These are phyloP conservation scores for Ulmus americana DNA, from an alignment of 331 rosid genomes.

Conservation along the genomic window DNA sequence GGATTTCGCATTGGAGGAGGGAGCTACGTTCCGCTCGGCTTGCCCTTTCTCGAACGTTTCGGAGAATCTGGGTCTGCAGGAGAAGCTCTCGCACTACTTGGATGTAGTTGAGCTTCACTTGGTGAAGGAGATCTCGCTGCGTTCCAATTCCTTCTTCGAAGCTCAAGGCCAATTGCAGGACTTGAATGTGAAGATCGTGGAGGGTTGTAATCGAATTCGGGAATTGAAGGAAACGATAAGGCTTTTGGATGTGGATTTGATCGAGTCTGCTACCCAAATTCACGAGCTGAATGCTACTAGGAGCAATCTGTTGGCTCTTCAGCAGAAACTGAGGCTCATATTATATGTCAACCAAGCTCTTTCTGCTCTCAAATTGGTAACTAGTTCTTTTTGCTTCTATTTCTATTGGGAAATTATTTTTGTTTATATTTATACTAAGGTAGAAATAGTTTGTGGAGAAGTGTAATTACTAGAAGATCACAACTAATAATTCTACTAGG, in stretches of 20 bases:
- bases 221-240: slow-evolving; percentile 74
- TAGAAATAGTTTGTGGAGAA: background rate
- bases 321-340: slow-evolving; percentile 80
- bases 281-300: slow-evolving; percentile 70
- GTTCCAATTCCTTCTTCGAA: slow-evolving; percentile 89
- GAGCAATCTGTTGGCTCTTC: slow-evolving; percentile 69
- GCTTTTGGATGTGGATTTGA: slow-evolving; percentile 81
- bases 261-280: slow-evolving; percentile 78
- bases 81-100: slow-evolving; percentile 87
- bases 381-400: background rate
- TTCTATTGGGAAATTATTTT: background rate
- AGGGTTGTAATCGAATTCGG: slow-evolving; percentile 67
- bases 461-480: background rate
- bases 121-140: slow-evolving; percentile 87
- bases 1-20: slow-evolving; percentile 83
- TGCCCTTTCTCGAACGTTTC: slow-evolving; percentile 68
- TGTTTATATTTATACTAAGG: background rate
- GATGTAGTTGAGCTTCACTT: slow-evolving; percentile 93
- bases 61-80: slow-evolving; percentile 69
- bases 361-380: slow-evolving; percentile 88
- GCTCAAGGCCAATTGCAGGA: slow-evolving; percentile 94
- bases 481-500: background rate
- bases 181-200: slow-evolving; percentile 73
- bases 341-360: slow-evolving; percentile 89
- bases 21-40: slow-evolving; percentile 80